These are phyloP conservation scores for Cystobasidiaceae sp. DNA, from an alignment of 1,284 basidiomycete genomes.

Conservation along the genomic window DNA sequence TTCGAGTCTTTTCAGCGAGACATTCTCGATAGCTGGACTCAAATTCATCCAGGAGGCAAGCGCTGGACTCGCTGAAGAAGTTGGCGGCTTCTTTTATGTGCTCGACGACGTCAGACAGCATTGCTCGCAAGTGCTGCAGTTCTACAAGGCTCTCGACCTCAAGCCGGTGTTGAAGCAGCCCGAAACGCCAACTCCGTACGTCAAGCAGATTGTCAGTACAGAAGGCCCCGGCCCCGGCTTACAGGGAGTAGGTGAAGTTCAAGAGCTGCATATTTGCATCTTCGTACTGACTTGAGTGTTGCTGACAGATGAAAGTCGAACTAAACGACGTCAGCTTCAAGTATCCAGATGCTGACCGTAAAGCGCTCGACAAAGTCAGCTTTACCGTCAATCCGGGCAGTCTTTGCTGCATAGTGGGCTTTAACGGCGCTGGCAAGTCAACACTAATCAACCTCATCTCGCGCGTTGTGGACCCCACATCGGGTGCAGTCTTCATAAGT, in stretches of 20 bases:
- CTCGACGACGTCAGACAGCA: slow-evolving; percentile 29
- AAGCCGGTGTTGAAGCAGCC: slow-evolving; percentile 7
- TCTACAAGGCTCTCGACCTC: slow-evolving; percentile 18
- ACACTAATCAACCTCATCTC: slow-evolving; percentile 67
- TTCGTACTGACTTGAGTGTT: neutral
- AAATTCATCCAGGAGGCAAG: slow-evolving; percentile 18
- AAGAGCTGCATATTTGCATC: too few species aligned
- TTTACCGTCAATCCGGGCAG: slow-evolving; percentile 66
- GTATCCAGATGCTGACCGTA: slow-evolving; percentile 58
- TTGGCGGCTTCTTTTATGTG: slow-evolving; percentile 12
- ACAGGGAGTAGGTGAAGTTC: neutral
- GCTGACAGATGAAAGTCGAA: slow-evolving; percentile 23
- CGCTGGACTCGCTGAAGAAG: slow-evolving; percentile 2
- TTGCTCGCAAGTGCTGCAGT: slow-evolving; percentile 18
- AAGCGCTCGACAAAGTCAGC: slow-evolving; percentile 59
- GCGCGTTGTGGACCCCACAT: slow-evolving; percentile 62
- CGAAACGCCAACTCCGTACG: neutral
- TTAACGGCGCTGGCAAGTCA: slow-evolving; percentile 56
- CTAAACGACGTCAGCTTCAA: slow-evolving; percentile 63
- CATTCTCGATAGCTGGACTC: slow-evolving; percentile 14
- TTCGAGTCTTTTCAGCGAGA: neutral
- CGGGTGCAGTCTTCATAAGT: slow-evolving; percentile 60
- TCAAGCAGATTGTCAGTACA: neutral
- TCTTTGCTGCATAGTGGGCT: slow-evolving; percentile 70
- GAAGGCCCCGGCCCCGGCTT: neutral